Evolutionary conservation across 768 basidiomycete species (phyloP), one percentile per base, ranked within the genome.

Genomic region (Lentinus brumalis): DNA sequence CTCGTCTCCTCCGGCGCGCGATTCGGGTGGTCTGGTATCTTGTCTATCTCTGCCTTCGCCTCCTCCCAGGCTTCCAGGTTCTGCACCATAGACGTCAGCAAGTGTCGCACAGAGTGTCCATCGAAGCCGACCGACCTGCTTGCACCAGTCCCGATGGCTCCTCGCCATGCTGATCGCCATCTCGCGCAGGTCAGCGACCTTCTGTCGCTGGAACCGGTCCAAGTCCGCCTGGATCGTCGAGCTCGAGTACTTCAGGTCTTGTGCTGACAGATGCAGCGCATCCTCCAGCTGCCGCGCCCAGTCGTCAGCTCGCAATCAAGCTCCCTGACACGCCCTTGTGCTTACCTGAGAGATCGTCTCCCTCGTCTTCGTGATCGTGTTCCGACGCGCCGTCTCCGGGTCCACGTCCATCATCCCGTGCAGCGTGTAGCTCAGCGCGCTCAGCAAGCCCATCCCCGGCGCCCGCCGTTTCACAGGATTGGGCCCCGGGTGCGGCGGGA

Each of bases 401-500:
- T 99, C 97, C 16, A 92, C 92, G 67, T 99, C 97, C 89, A 99
- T 98, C 88, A 98, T 96, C 5, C 96, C 96, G 66, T 96, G 94
- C 57, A 99, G 73, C 26, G 95, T 96, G 75, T 97, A 96, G 70
- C 90, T 94, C 45, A 99, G 78, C 15, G 97, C 97, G 66, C 87
- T 94, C 39, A 99, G 69, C 26, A 99, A 76, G 18, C 93, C 95
- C 82, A 92, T 92, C 7, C 91, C 91, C 56, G 91, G 89, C 12
- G 86, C 77, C 58, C 83, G 82, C 55, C 82, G 75, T 71, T 81
- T 80, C 38, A 82, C 76, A 55, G 89, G 88, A 67, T 82, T 91
- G 15, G 88, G 87, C 6, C 89, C 90, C n/a, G 89, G 91, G 70
- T 91, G 91, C 6, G 91, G 87, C 30, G 91, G 89, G 15, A 92